Conservation (phyloP, 208 protist species). For the Leishmania guyanensis region DNA sequence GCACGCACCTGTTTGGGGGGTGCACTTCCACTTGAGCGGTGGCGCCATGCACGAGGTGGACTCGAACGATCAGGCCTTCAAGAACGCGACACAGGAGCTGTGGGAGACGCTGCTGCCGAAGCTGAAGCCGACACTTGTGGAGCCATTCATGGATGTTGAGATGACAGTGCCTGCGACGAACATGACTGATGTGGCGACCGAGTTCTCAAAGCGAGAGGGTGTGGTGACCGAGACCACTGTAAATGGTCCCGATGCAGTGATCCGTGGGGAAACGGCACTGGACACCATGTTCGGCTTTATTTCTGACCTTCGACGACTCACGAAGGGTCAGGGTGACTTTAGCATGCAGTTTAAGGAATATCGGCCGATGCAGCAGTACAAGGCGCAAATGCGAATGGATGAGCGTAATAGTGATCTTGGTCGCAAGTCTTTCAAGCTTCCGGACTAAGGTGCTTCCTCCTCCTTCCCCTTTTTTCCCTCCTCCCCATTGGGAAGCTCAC, state of each 20-base stretch:
- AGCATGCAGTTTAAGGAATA: conserved; percentile 94
- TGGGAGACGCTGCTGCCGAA: conserved; percentile 93
- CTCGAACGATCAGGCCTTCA: conserved; percentile 98
- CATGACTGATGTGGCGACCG: conserved; percentile 88
- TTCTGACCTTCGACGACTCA: conserved; percentile 89
- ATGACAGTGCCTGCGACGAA: conserved; percentile 86
- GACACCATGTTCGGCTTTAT: conserved; percentile 95
- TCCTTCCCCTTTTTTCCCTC: background rate
- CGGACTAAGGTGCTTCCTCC: conserved; percentile 32
- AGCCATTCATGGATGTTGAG: conserved; percentile 98
- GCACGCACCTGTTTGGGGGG: conserved; percentile 95
- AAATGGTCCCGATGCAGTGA: conserved; percentile 81
- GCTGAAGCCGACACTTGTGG: conserved; percentile 93
- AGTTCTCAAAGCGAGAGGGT: conserved; percentile 89
- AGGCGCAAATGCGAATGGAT: conserved; percentile 90
- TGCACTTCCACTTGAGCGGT: conserved; percentile 96
- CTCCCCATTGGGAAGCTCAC: background rate
- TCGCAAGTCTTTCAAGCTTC: conserved; percentile 74
- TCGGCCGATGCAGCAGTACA: conserved; percentile 88
- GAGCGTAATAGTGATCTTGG: conserved; percentile 88
- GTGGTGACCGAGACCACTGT: conserved; percentile 87
- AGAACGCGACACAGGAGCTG: conserved; percentile 93
- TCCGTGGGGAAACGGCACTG: conserved; percentile 89
- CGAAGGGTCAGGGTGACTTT: conserved; percentile 93
- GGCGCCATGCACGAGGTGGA: conserved; percentile 98